phyloP scores from a whole-genome alignment of 441 rosid species.

The Isatis lusitanica region DNA sequence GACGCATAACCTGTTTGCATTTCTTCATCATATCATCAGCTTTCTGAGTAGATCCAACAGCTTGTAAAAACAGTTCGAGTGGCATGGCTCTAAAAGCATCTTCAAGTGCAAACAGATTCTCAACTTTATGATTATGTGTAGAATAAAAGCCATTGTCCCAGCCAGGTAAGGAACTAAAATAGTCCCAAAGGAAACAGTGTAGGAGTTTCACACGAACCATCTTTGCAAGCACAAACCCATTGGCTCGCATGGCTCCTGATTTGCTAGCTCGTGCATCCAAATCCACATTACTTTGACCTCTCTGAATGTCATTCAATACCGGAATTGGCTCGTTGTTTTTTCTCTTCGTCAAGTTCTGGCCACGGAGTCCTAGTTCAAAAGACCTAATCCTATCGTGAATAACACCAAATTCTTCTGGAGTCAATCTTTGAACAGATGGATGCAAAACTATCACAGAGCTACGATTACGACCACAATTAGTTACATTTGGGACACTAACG shows the following conservation, averaged over 20 bases:
- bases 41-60: conserved; percentile 72
- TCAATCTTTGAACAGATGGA: conserved; percentile 67
- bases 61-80: conserved; percentile 81
- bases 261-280: conserved; percentile 54
- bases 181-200: conserved; percentile 85
- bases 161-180: conserved; percentile 52
- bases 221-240: conserved; percentile 94
- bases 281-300: conserved; percentile 53
- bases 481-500: conserved; percentile 70
- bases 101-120: conserved; percentile 69
- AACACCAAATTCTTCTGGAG: conserved; percentile 61
- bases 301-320: conserved; percentile 66
- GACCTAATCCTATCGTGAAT: conserved; percentile 78
- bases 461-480: conserved; percentile 78
- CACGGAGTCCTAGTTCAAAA: conserved; percentile 77
- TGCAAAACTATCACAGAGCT: conserved; percentile 69
- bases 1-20: conserved; percentile 71
- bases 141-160: conserved; percentile 54
- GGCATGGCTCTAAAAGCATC: conserved; percentile 81
- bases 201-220: conserved; percentile 91
- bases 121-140: conserved; percentile 44
- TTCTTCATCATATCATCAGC: conserved; percentile 74
- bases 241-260: conserved; percentile 84
- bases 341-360: conserved; percentile 54
- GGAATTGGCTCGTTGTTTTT: conserved; percentile 65